Evolutionary conservation across 768 basidiomycete genomes (phyloP), one percentile per base, ranked within the genome.

Genomic region (Mycena pura): DNA sequence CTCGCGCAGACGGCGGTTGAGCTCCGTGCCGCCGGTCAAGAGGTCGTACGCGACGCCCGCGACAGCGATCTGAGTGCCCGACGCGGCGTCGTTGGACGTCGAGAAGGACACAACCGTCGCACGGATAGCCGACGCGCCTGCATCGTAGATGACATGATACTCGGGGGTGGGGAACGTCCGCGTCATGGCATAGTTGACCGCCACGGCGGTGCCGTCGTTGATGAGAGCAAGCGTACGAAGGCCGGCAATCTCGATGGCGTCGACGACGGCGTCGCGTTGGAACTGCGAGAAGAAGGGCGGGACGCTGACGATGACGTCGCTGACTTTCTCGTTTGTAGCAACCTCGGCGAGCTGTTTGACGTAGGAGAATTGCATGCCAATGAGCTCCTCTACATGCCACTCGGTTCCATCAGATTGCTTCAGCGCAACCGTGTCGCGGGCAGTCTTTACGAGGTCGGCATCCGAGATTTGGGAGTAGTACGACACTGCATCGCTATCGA

Each of bases 111-210:
- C 91, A 25, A 96, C 76, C 0, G 93, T 94, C 1, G 93, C 92
- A 27, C 86, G 82, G 39, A 90, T 88, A 5, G 90, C 83, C 1
- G 89, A 89, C 6, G 96, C 93, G 40, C 97, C 97, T 1, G 95
- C 93, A 68, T 99, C 97, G 75, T 92, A 99, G 60, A 99, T 88
- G 66, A 99, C 76, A 72, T 99, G 96, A 73, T 90, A 86, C 70
- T 96, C 91, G 0, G 88, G 86, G 2, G 77, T 78, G 0, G 90
- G 78, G 80, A 99, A 99, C 2, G 87, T 82, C 46, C 96, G 86
- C 2, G 95, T 95, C 95, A 99, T 97, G 40, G 97, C 97, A 70
- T 93, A 99, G 78, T 99, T 99, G 67, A 99, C 84, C 14, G 95
- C 97, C n/a, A 96, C 90, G 2, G 95, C 93, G 0, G 93, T 87